Evolutionary conservation across 192 early-diverging fungal species (phyloP).

Genomic region (Umbelopsis isabellina): DNA sequence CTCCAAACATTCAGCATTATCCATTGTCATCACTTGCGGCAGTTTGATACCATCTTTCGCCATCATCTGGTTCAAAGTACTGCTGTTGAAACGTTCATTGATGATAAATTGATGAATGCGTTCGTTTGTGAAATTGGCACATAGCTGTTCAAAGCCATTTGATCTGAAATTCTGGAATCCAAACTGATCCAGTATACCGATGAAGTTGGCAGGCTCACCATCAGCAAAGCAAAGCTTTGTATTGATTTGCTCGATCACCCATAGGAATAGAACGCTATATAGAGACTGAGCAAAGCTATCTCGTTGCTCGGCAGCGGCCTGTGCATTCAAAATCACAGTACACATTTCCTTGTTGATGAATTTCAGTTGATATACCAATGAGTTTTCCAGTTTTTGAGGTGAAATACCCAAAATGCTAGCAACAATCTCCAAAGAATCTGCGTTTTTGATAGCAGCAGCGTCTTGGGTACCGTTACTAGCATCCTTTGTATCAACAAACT

Average conservation of each 20-base stretch:
- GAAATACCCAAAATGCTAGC: conserved; percentile 84
- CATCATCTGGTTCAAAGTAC: conserved; percentile 44
- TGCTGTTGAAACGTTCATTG: conserved; percentile 59
- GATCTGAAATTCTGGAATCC: conserved; percentile 67
- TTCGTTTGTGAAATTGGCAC: conserved; percentile 70
- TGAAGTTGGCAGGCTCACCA: conserved; percentile 70
- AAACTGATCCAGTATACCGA: conserved; percentile 80
- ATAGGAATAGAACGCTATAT: conserved; percentile 87
- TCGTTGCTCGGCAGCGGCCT: conserved; percentile 76
- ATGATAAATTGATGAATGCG: conserved; percentile 65
- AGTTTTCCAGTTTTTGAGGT: conserved; percentile 65
- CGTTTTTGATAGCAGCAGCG: conserved; percentile 75
- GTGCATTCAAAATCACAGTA: conserved; percentile 86
- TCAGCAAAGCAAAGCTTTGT: conserved; percentile 73
- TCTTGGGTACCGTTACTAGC: conserved; percentile 69
- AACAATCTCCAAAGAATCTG: conserved; percentile 69
- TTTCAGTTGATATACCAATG: conserved; percentile 82
- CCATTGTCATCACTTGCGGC: conserved; percentile 50
- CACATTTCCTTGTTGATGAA: conserved; percentile 83
- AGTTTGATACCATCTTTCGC: conserved; percentile 59
- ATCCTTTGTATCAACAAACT: conserved; percentile 65
- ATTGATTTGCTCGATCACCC: conserved; percentile 94
- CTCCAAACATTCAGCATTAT: conserved; percentile 57
- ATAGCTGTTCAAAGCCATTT: conserved; percentile 72
- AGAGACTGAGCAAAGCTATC: conserved; percentile 81